Base-by-base conservation (phyloP, 176 grass and related monocot species). In the Juncus effusus region DNA sequence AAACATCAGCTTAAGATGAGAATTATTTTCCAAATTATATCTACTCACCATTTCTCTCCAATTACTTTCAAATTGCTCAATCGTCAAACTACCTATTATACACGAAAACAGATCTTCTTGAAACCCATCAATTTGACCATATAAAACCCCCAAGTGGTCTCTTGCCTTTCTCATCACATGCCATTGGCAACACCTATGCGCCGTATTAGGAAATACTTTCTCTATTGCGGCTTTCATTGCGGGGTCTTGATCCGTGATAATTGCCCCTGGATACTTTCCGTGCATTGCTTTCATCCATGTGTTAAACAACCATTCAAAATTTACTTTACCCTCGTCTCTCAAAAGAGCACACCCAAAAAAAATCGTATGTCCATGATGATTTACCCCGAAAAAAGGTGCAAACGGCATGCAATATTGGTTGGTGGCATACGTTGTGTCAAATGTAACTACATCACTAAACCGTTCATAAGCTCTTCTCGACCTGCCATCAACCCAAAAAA, bases 401-500 rank as follows among this genome's bases (percentile, higher is more conserved):
- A 28, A 12, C 1, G 15, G 15, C 8, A 4, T 36, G 10, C 56
- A 2, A 54, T 50, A 12, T n/a, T 38, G 5, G 47, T 71, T 47
- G 56, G 10, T 47, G 56, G 53, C 0, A 19, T 4, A 71, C 1
- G 51, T 71, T 2, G 67, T 71, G 7, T 71, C 53, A 5, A 71
- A 71, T 7, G 67, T 71, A 35, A 71, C 64, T 3, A 45, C n/a
- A n/a, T n/a, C n/a, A n/a, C n/a, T n/a, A n/a, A n/a, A 28, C 19
- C 19, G 19, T 28, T 28, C 0, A 28, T 28, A 28, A 28, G 19
- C 19, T 28, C 19, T 28, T 28, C 19, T 28, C 19, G 19, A 28
- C 19, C 19, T 28, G 19, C 19, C 19, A 28, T 28, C 19, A 28
- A 28, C 19, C 19, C 19, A 28, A 28, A 28, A 40, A 71, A 68